Evolutionary conservation across 2,329 filamentous ascomycete genomes (phyloP).

Genomic region (Penicillium sp.): DNA sequence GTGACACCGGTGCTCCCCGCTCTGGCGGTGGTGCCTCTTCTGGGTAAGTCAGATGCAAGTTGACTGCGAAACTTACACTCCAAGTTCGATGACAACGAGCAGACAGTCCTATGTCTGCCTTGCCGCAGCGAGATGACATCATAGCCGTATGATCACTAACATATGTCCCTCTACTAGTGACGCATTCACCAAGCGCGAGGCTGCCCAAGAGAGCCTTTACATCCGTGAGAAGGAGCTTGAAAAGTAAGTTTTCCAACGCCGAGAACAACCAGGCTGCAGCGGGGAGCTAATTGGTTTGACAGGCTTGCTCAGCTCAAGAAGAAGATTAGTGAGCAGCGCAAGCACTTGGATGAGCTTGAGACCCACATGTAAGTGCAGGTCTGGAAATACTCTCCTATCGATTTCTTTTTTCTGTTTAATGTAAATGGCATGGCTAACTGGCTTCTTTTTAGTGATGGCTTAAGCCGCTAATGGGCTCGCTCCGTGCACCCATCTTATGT

Average conservation of each 20-base stretch:
- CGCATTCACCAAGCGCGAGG: conserved; percentile 88
- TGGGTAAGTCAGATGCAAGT: conserved; percentile 34
- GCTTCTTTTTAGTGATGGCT: conserved; percentile 62
- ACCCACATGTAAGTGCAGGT: conserved; percentile 71
- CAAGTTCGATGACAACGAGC: neutral
- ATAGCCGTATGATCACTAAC: conserved; percentile 16
- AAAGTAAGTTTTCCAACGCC: conserved; percentile 56
- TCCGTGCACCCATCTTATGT: neutral
- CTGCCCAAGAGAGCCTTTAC: conserved; percentile 79
- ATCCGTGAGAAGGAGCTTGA: conserved; percentile 85
- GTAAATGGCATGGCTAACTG: conserved; percentile 11
- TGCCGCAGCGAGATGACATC: conserved; percentile 15
- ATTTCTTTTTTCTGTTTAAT: neutral
- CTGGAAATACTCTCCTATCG: neutral
- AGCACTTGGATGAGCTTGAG: conserved; percentile 80
- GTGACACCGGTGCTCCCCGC: conserved; percentile 62
- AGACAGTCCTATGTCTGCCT: conserved; percentile 3
- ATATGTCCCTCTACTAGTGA: conserved; percentile 58
- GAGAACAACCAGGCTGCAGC: neutral
- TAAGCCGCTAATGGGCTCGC: conserved; percentile 63
- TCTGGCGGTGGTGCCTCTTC: conserved; percentile 34
- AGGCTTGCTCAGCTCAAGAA: conserved; percentile 68
- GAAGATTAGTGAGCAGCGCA: conserved; percentile 71
- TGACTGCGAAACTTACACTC: neutral
- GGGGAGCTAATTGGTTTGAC: conserved; percentile 9